Percentiles rank a stretch among this genome's conserved stretches.
phyloP scores from a whole-genome alignment of 345 rosid genomes.

The Anastatica hierochuntica region DNA sequence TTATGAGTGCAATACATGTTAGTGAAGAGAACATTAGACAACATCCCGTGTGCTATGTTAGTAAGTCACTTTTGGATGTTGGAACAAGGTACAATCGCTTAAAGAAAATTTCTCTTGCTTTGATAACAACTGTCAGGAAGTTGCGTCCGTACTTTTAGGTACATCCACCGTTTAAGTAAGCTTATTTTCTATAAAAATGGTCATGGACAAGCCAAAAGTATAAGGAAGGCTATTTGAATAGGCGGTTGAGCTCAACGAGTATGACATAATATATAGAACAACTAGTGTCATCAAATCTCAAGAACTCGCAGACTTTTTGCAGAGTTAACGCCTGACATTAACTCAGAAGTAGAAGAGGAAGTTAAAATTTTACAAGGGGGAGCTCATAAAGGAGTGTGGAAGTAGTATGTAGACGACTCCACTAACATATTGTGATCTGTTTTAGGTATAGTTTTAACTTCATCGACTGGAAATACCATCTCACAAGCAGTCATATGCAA shows the following conservation, averaged over 20 bases:
- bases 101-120: not conserved
- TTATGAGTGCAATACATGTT: too few species aligned
- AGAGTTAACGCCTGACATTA: not conserved
- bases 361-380: not conserved
- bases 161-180: not conserved
- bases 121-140: not conserved
- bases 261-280: not conserved
- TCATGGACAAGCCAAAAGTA: not conserved
- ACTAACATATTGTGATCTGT: not conserved
- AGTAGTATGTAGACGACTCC: not conserved
- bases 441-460: not conserved
- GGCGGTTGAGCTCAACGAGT: not conserved
- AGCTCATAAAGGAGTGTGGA: not conserved
- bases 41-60: too few species aligned
- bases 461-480: not conserved
- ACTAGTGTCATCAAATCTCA: not conserved
- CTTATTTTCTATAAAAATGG: not conserved
- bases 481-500: not conserved
- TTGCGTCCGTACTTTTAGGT: not conserved
- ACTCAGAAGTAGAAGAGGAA: not conserved
- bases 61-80: too few species aligned
- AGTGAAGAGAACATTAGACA: too few species aligned
- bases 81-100: not conserved
- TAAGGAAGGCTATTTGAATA: not conserved
- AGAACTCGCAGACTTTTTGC: not conserved